Base-by-base conservation (phyloP, 805 yeast genomes). In the Lachancea lanzarotensis region DNA sequence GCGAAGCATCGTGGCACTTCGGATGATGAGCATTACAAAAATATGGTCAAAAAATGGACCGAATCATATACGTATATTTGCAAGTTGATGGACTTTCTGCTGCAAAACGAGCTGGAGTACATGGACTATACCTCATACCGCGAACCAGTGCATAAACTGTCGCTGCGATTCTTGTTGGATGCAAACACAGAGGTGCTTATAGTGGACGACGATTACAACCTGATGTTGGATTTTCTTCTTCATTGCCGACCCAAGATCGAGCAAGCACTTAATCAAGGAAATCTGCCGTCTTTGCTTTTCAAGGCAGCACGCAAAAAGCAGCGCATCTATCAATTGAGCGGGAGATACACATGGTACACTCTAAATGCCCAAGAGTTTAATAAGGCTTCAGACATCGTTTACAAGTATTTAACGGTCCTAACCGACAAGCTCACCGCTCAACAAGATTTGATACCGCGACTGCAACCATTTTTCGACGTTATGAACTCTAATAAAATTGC, bases 161-260 rank as follows among this genome's bases (percentile, higher is more conserved):
- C 46, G 19, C 16, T 43, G 31, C 32, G 29, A 3, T 41, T 36
- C 13, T 36, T 47, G 16, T 35, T 40, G 32, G 45, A 44, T 25
- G 26, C 22, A 12, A 38, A 42, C 2, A 44, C 40, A 22, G 47
- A 44, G 18, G 29, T 49, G 10, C 39, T 51, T 43, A 43, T 52
- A 15, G 38, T 52, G 10, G 52, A 52, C 36, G 42, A 49, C 5
- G 34, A 48, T 10, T 48, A 49, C 40, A 51, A 52, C 37, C 35
- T 55, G 15, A 43, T 55, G 11, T 38, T 45, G 12, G 57, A 52
- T 26, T 56, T 55, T 41, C 35, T 51, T n/a, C 22, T 37, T 10
- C 43, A 47, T 20, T 47, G 50, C 1, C 32, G 45, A 16, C 53
- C 57, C 19, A 38, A 40, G 37, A 35, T 53, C 9, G 46, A 46